Conservation (phyloP, 1,284 basidiomycete species). For the Cryptococcus sp. region DNA sequence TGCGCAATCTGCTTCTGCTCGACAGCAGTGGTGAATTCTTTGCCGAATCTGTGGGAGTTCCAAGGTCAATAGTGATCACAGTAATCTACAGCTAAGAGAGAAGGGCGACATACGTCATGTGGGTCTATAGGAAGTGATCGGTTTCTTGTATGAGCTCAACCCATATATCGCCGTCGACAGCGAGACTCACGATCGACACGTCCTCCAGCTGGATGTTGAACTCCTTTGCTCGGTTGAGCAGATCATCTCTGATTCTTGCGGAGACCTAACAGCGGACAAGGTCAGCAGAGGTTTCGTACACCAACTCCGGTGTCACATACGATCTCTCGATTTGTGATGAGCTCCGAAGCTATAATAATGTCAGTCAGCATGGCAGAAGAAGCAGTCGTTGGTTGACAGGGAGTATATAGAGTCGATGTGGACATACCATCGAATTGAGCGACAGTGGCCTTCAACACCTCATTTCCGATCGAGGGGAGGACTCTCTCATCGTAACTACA, state of each 20-base stretch:
- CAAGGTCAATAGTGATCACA: not conserved
- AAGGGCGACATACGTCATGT: conserved; percentile 54
- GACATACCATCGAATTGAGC: conserved; percentile 87
- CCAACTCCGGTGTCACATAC: conserved; percentile 26
- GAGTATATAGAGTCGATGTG: not conserved
- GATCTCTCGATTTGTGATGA: conserved; percentile 69
- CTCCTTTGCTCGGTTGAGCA: conserved; percentile 89
- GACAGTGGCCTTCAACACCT: conserved; percentile 96
- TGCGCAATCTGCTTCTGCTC: conserved; percentile 75
- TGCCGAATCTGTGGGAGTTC: conserved; percentile 35
- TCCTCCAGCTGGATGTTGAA: conserved; percentile 97
- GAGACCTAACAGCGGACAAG: conserved; percentile 65
- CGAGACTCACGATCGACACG: conserved; percentile 71
- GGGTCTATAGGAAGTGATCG: conserved; percentile 48
- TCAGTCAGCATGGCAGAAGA: no score
- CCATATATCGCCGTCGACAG: not conserved
- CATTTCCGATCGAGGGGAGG: conserved; percentile 91
- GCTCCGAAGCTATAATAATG: conserved; percentile 66
- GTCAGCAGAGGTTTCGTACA: not conserved
- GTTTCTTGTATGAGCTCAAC: not conserved
- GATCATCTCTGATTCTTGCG: conserved; percentile 88
- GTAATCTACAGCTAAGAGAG: not conserved
- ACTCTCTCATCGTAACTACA: conserved; percentile 77
- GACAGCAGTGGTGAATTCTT: conserved; percentile 72
- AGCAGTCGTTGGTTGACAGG: not conserved